A percentile compares a stretch with the other conserved stretches of the same genome.
Conservation (phyloP, 495 filamentous ascomycete species). For the Melanomma pulvis-pyrius region DNA sequence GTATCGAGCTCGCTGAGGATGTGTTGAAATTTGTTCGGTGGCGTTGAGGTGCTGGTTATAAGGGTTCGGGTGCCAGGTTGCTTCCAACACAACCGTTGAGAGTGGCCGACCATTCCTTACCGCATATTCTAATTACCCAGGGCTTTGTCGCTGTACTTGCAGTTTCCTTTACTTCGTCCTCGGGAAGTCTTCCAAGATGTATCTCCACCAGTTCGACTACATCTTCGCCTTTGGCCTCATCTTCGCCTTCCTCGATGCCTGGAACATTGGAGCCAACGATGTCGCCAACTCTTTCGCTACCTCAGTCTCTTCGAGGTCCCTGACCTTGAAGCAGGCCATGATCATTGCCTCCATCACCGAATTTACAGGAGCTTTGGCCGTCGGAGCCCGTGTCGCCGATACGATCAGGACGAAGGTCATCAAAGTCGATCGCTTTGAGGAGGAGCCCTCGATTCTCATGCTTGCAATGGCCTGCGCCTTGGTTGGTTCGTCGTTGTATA, state of each 20-base stretch:
- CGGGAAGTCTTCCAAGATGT: too few species aligned
- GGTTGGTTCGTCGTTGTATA: slow-evolving; percentile 29
- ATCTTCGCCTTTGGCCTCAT: slow-evolving; percentile 64
- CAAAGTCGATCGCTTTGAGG: slow-evolving; percentile 51
- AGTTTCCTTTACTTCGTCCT: too few species aligned
- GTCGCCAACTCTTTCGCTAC: slow-evolving; percentile 66
- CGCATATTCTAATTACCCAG: too few species aligned
- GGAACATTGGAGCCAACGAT: slow-evolving; percentile 66
- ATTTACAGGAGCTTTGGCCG: slow-evolving; percentile 57
- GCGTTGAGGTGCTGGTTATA: too few species aligned
- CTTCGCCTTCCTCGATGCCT: slow-evolving; percentile 74
- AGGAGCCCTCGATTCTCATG: slow-evolving; percentile 62
- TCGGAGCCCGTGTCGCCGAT: slow-evolving; percentile 61
- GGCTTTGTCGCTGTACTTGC: too few species aligned
- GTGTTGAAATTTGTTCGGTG: too few species aligned
- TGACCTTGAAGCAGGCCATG: slow-evolving; percentile 38
- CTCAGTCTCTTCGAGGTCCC: slow-evolving; percentile 33
- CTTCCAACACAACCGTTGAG: too few species aligned
- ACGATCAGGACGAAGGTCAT: slow-evolving; percentile 44
- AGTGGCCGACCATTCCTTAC: too few species aligned
- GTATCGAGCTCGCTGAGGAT: too few species aligned
- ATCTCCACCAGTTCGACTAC: slow-evolving; percentile 62
- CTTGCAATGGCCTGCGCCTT: slow-evolving; percentile 46
- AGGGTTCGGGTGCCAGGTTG: too few species aligned
- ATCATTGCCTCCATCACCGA: slow-evolving; percentile 32